Conservation (phyloP, 768 basidiomycete species). For the Termitomyces sp. region DNA sequence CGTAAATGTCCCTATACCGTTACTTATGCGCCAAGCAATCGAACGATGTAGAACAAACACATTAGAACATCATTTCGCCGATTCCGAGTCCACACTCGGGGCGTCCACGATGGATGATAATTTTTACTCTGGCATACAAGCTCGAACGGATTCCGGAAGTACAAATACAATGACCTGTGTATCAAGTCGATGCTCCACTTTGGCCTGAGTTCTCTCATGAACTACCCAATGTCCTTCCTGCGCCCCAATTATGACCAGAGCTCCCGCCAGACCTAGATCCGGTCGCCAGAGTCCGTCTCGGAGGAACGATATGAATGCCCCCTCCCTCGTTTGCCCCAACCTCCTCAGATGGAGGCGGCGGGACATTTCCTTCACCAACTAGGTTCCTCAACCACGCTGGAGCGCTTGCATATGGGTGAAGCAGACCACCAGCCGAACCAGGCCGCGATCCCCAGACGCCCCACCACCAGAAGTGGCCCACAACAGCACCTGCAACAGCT, state of each 20-base stretch:
- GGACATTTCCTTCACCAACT: constrained; percentile 37
- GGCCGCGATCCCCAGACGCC: constrained; percentile 50
- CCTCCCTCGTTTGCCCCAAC: constrained; percentile 33
- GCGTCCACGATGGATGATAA: too few species aligned
- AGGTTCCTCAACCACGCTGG: constrained; percentile 55
- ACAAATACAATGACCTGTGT: background rate
- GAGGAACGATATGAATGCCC: constrained; percentile 61
- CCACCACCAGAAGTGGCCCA: constrained; percentile 86
- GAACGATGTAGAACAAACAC: too few species aligned
- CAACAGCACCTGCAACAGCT: constrained; percentile 64
- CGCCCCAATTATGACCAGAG: constrained; percentile 15
- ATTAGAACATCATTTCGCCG: too few species aligned
- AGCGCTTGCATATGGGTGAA: constrained; percentile 43
- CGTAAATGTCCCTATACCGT: too few species aligned
- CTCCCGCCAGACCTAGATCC: constrained; percentile 3
- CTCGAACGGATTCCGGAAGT: background rate
- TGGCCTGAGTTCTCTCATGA: background rate
- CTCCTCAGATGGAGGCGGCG: constrained; percentile 21
- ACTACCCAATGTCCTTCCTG: constrained; percentile 20
- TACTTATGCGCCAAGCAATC: too few species aligned
- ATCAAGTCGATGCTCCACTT: background rate
- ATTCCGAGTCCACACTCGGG: too few species aligned
- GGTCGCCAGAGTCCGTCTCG: constrained; percentile 29
- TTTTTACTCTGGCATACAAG: too few species aligned
- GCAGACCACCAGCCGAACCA: constrained; percentile 36